phyloP scores from a whole-genome alignment of 1,139 yeast species.

The Zygosaccharomyces pseudobailii region DNA sequence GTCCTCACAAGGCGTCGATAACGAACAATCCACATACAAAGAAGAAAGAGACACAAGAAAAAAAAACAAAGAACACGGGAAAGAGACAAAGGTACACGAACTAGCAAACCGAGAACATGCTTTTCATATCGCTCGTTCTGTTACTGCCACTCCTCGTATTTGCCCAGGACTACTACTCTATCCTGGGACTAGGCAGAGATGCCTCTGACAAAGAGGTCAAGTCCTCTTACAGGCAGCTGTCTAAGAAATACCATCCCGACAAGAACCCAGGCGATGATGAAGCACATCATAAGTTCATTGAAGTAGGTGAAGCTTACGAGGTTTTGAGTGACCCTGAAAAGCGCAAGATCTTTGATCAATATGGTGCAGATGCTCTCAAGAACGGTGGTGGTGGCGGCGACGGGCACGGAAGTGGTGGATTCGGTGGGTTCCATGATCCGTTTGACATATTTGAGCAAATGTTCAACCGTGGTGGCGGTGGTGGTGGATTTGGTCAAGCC shows the following conservation, averaged over 20 bases:
- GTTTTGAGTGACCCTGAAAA: conserved; percentile 74
- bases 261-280: conserved; percentile 78
- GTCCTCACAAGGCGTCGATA: conserved; percentile 1
- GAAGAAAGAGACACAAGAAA: not conserved
- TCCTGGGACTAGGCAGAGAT: conserved; percentile 62
- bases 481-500: conserved; percentile 39
- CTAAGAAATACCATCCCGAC: conserved; percentile 92
- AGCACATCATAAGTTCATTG: conserved; percentile 82
- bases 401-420: conserved; percentile 36
- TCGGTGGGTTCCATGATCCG: conserved; percentile 45
- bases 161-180: conserved; percentile 40
- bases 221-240: conserved; percentile 76
- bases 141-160: conserved; percentile 14
- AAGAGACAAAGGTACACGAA: not conserved
- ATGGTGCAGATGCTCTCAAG: conserved; percentile 77
- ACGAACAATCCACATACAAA: not conserved
- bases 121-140: conserved; percentile 9
- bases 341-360: conserved; percentile 66
- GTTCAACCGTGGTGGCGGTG: conserved; percentile 66
- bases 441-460: conserved; percentile 67
- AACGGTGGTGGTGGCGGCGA: conserved; percentile 41
- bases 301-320: conserved; percentile 92
- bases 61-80: not conserved
- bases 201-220: conserved; percentile 82
- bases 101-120: conserved; percentile 3